Conservation (phyloP, 305 asterid species). For the Fraxinus paxiana region DNA sequence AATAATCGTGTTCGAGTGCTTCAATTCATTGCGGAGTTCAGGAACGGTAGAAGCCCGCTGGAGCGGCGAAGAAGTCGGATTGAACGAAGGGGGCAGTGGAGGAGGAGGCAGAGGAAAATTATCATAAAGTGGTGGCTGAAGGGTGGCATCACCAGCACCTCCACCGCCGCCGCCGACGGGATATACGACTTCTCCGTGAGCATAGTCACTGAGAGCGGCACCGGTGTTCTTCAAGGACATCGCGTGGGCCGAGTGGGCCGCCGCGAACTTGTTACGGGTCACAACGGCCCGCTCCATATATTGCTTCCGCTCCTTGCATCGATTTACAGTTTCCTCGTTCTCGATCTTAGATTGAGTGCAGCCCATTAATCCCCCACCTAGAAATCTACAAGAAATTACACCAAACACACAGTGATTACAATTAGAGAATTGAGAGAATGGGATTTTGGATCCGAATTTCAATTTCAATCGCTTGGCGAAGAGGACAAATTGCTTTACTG, state of each 20-base stretch:
- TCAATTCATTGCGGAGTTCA: constrained; percentile 45
- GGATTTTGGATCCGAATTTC: constrained; percentile 25
- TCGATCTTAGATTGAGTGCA: not conserved
- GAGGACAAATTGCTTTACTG: not conserved
- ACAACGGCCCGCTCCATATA: not conserved
- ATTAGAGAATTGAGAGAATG: constrained; percentile 14
- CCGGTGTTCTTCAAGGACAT: constrained; percentile 86
- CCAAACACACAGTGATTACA: not conserved
- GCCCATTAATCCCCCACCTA: not conserved
- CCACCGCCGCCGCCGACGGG: constrained; percentile 22
- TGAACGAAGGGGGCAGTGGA: constrained; percentile 42
- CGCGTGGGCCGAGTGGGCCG: constrained; percentile 85
- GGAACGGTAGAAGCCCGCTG: constrained; percentile 91
- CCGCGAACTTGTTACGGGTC: constrained; percentile 83
- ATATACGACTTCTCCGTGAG: constrained; percentile 64
- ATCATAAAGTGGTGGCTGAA: constrained; percentile 44
- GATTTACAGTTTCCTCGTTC: constrained; percentile 18
- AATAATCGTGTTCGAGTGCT: constrained; percentile 46
- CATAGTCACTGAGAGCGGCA: constrained; percentile 85
- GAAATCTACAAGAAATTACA: constrained; percentile 9
- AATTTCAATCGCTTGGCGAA: not conserved
- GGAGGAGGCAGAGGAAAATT: constrained; percentile 43
- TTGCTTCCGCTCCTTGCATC: not conserved
- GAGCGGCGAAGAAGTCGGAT: constrained; percentile 41
- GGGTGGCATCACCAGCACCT: constrained; percentile 19